Conservation (phyloP, 768 basidiomycete species). For the Xerocomus brunneocitrinus region DNA sequence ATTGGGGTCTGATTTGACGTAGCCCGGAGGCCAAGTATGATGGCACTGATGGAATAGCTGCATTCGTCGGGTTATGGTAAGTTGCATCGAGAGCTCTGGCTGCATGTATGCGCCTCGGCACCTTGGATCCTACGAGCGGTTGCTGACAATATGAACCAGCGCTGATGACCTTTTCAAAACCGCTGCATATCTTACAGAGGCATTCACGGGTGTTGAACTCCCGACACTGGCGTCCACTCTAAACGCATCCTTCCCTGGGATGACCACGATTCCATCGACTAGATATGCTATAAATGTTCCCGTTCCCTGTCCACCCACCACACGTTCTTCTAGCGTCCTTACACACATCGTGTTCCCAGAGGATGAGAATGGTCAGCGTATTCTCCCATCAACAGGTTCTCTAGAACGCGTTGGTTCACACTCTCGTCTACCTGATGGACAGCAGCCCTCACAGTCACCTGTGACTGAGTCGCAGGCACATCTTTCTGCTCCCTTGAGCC, state of each 20-base stretch:
- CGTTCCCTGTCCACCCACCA: not conserved
- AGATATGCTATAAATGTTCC: not conserved
- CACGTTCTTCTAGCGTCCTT: slow-evolving; percentile 22
- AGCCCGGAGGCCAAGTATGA: slow-evolving; percentile 66
- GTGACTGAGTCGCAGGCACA: not conserved
- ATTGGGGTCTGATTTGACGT: not conserved
- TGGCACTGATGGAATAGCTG: slow-evolving; percentile 60
- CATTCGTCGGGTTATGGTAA: slow-evolving; percentile 66
- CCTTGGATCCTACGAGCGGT: not conserved
- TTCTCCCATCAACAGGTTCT: not conserved
- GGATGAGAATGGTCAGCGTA: not conserved
- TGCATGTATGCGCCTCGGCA: not conserved
- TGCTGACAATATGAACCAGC: slow-evolving; percentile 33
- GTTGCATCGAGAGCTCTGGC: slow-evolving; percentile 16
- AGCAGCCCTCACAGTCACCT: not conserved
- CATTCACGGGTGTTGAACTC: slow-evolving; percentile 38
- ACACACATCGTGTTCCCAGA: slow-evolving; percentile 18
- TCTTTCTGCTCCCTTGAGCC: not conserved
- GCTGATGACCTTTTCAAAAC: slow-evolving; percentile 77
- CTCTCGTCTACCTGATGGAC: not conserved
- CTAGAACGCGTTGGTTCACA: not conserved
- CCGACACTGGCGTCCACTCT: slow-evolving; percentile 3
- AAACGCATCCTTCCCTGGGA: slow-evolving; percentile 12
- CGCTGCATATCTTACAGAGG: slow-evolving; percentile 70
- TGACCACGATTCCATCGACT: not conserved